Percentiles rank a stretch among this genome's conserved stretches.
These are phyloP conservation scores for Fusarium cicatricum DNA, from an alignment of 2,329 filamentous ascomycete species.

Conservation along the genomic window DNA sequence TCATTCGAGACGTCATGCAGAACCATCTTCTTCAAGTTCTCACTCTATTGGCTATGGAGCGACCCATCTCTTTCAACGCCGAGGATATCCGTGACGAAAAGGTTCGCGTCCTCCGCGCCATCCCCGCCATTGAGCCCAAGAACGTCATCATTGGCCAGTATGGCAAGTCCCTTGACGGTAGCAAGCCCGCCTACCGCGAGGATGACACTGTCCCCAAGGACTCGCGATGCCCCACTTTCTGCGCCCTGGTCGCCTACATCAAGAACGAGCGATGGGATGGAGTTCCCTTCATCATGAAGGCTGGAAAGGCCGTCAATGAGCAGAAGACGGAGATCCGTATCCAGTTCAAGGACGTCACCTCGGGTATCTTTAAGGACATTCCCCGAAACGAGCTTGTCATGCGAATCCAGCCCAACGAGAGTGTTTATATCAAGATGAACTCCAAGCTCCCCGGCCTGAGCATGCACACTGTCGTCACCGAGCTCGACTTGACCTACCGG, in stretches of 20 bases:
- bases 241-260: constrained; percentile 95
- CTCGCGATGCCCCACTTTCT: constrained; percentile 97
- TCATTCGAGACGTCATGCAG: constrained; percentile 99
- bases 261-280: constrained; percentile 99
- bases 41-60: constrained; percentile 96
- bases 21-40: constrained; percentile 98
- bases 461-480: constrained; percentile 99
- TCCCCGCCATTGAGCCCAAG: constrained; percentile 96
- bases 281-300: constrained; percentile 99
- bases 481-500: constrained; percentile 97
- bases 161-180: constrained; percentile 93
- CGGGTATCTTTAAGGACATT: constrained; percentile 99
- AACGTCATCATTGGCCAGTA: constrained; percentile 99
- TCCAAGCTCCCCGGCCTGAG: constrained; percentile 97
- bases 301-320: constrained; percentile 97
- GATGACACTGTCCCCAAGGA: constrained; percentile 98
- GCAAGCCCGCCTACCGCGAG: constrained; percentile 97
- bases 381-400: constrained; percentile 99
- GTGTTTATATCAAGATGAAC: constrained; percentile 99
- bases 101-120: constrained; percentile 92
- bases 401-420: constrained; percentile 99
- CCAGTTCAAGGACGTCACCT: constrained; percentile 99
- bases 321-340: constrained; percentile 99
- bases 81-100: constrained; percentile 99
- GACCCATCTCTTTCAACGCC: constrained; percentile 96